Conservation (phyloP, 2,329 filamentous ascomycete genomes). For the Fusarium denticulatum region DNA sequence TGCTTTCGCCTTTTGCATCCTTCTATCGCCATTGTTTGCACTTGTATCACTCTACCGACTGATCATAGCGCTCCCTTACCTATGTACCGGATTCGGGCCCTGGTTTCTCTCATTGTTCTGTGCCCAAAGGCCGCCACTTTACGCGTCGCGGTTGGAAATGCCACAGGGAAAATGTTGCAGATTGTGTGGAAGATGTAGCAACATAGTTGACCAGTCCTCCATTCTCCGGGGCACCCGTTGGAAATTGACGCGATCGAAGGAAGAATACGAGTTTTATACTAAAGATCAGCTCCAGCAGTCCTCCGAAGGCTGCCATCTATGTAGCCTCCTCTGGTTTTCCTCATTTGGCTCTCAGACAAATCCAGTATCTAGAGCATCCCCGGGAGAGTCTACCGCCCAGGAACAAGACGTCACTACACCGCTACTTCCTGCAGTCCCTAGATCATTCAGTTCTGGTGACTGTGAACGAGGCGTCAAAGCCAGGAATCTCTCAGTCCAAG, state of each 20-base stretch:
- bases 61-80: rapidly evolving
- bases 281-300: background rate
- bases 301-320: background rate
- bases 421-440: rapidly evolving
- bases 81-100: rapidly evolving
- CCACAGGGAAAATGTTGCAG: rapidly evolving
- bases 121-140: background rate
- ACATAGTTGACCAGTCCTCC: background rate
- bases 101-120: background rate
- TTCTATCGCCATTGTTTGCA: rapidly evolving
- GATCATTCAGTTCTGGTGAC: rapidly evolving
- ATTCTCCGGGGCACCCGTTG: background rate
- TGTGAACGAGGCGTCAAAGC: background rate
- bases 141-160: background rate
- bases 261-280: background rate
- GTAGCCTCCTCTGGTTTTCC: background rate
- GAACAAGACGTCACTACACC: background rate
- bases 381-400: rapidly evolving
- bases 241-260: background rate
- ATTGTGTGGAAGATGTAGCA: background rate
- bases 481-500: rapidly evolving
- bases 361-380: rapidly evolving
- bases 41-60: rapidly evolving
- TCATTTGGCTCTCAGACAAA: rapidly evolving
- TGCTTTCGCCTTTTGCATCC: rapidly evolving